Conservation (phyloP, 2,329 filamentous ascomycete genomes). For the Pleomassaria siparia region DNA sequence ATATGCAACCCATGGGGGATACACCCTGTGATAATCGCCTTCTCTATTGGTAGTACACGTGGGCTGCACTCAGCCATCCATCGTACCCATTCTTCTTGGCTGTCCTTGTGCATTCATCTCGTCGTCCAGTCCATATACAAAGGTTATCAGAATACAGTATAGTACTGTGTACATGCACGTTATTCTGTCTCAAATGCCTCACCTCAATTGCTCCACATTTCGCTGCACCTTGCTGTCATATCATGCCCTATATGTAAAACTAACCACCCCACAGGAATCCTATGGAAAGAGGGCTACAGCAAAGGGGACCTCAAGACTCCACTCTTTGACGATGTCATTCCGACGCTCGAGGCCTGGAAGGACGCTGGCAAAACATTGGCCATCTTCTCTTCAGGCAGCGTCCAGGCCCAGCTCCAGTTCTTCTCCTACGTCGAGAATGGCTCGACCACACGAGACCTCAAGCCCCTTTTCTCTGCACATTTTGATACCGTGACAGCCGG, state of each 20-base stretch:
- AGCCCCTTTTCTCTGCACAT: slow-evolving; percentile 38
- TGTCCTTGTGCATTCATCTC: slow-evolving; percentile 11
- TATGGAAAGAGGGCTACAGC: slow-evolving; percentile 75
- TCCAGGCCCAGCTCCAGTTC: slow-evolving; percentile 77
- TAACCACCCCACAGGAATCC: slow-evolving; percentile 54
- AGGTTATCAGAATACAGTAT: slow-evolving; percentile 17
- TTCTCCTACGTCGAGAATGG: slow-evolving; percentile 61
- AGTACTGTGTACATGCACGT: slow-evolving; percentile 5
- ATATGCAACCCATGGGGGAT: slow-evolving; percentile 17
- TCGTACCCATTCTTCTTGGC: slow-evolving; percentile 4
- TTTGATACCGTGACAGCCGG: slow-evolving; percentile 84
- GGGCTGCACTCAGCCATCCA: too few species aligned
- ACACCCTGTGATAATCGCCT: slow-evolving; percentile 29
- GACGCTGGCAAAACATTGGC: slow-evolving; percentile 59
- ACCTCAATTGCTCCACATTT: slow-evolving; percentile 1
- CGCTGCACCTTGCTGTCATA: slow-evolving; percentile 5
- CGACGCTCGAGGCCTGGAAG: slow-evolving; percentile 63
- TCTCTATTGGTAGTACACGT: slow-evolving; percentile 17
- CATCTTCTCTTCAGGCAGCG: slow-evolving; percentile 82
- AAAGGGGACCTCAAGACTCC: slow-evolving; percentile 70
- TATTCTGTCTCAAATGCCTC: slow-evolving; percentile 14
- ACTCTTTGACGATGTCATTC: slow-evolving; percentile 73
- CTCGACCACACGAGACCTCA: slow-evolving; percentile 44
- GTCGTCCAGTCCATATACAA: too few species aligned
- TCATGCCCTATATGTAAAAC: slow-evolving; percentile 13